phyloP scores from a whole-genome alignment of 148 eudicot genomes.

The Rhododendron ovatum region DNA sequence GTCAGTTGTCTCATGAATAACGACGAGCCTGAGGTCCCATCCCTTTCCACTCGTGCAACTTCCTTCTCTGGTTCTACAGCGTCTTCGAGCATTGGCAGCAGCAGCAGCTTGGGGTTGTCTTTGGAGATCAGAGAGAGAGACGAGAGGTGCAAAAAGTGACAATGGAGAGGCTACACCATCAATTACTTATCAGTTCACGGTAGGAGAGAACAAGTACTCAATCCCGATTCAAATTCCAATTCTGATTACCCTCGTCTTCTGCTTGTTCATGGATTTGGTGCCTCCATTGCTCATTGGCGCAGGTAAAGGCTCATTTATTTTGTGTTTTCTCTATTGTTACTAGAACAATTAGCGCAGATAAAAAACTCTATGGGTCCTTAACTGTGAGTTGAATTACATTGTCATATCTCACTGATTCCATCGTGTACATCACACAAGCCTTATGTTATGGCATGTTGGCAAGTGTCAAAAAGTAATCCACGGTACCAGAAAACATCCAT shows the following conservation, averaged over 20 bases:
- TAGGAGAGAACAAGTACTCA: slow-evolving; percentile 11
- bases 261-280: slow-evolving; percentile 95
- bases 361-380: too few species aligned
- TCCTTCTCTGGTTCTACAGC: background rate
- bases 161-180: slow-evolving; percentile 58
- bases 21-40: background rate
- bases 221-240: background rate
- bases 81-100: background rate
- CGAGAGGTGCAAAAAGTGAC: slow-evolving; percentile 49
- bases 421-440: too few species aligned
- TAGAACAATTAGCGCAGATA: background rate
- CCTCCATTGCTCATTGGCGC: slow-evolving; percentile 95
- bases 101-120: slow-evolving; percentile 14
- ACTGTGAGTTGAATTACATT: too few species aligned
- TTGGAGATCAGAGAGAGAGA: slow-evolving; percentile 52
- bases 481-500: too few species aligned
- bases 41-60: background rate
- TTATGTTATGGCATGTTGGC: too few species aligned
- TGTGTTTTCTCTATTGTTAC: background rate
- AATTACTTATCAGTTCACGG: slow-evolving; percentile 51
- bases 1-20: background rate
- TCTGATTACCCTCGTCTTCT: slow-evolving; percentile 46
- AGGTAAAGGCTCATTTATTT: slow-evolving; percentile 31
- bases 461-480: too few species aligned
- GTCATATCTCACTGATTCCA: too few species aligned